Evolutionary conservation across 2,329 filamentous ascomycete species (phyloP), one percentile per base, ranked within the genome.

Genomic region (Sarocladium strictum): DNA sequence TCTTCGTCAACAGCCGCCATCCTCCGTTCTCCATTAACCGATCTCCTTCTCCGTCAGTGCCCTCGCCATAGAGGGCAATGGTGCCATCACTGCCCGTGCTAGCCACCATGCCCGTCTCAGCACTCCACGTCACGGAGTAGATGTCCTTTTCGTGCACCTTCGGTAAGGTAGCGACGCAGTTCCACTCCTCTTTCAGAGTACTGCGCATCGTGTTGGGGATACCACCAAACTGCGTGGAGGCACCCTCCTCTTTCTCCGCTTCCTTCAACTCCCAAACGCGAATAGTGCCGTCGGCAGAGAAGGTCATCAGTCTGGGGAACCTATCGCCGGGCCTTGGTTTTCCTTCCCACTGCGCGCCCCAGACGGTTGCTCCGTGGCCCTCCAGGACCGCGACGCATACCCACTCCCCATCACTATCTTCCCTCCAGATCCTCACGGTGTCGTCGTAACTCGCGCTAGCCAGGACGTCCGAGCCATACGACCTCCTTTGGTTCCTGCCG

Each of bases 401-500:
- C 94, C 94, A 99, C 67, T 97, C 93, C 32, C 79, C 80, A 65
- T 97, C 93, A 33, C 83, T 79, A 69, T 97, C 93, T 73, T 96
- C 92, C 47, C 88, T 82, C 85, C 93, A 97, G 56, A 97, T 72
- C 56, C 93, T 76, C 29, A 96, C 86, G 4, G 88, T 94, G 67
- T 97, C 88, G 65, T 99, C 94, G 69, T 99, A 99, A 67, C 90
- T 95, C n/a, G 83, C 87, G 64, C 87, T 94, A 6, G 90, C 94
- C 19, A 99, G 79, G 47, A 94, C 79, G 60, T 96, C 87, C 47
- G 80, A 74, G 59, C 78, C 76, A 61, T 81, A 83, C 53, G 74
- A 70, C 12, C 35, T 29, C n/a, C 68, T 65, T 17, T 68, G 63
- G 55, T 71, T 73, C 23, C 78, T 71, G 23, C 75, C 76, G 11